phyloP scores from a whole-genome alignment of 352 stramenopile species.

The Pythium guiyangense region DNA sequence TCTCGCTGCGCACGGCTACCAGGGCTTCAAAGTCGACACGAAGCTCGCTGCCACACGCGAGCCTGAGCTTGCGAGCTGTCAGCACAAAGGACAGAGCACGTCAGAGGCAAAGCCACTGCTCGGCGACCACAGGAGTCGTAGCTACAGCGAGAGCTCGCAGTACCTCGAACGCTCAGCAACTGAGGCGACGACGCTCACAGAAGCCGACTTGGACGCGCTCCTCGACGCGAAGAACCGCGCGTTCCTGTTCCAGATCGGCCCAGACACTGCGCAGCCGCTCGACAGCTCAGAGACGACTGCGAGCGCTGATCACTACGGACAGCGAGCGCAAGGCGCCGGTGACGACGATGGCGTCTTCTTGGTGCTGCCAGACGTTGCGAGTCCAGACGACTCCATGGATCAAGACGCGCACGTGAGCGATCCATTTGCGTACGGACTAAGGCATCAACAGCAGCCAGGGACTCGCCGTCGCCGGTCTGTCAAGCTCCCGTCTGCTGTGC shows the following conservation, averaged over 20 bases:
- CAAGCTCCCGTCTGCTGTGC: slow-evolving; percentile 25
- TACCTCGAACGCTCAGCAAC: neutral
- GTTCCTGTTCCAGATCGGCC: slow-evolving; percentile 18
- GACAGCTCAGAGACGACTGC: neutral
- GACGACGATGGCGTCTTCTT: slow-evolving; percentile 23
- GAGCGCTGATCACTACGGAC: neutral
- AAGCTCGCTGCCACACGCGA: slow-evolving; percentile 2
- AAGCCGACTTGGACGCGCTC: slow-evolving; percentile 16
- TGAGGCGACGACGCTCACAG: slow-evolving; percentile 3
- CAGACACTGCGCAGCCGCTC: neutral
- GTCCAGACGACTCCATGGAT: neutral
- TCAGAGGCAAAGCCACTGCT: slow-evolving; percentile 6
- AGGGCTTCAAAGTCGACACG: slow-evolving; percentile 9
- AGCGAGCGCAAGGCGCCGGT: neutral
- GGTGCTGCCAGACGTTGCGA: slow-evolving; percentile 18
- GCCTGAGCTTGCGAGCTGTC: neutral
- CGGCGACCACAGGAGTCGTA: neutral
- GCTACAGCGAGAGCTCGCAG: neutral
- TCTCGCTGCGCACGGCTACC: neutral
- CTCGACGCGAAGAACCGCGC: slow-evolving; percentile 12
- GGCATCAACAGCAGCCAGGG: too few relatives aligned
- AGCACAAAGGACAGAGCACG: neutral
- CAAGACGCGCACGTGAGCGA: too few relatives aligned
- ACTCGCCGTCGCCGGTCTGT: slow-evolving; percentile 6
- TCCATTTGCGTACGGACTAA: too few relatives aligned